Conservation (phyloP, 2,329 filamentous ascomycete genomes). For the Phialophora tarda region DNA sequence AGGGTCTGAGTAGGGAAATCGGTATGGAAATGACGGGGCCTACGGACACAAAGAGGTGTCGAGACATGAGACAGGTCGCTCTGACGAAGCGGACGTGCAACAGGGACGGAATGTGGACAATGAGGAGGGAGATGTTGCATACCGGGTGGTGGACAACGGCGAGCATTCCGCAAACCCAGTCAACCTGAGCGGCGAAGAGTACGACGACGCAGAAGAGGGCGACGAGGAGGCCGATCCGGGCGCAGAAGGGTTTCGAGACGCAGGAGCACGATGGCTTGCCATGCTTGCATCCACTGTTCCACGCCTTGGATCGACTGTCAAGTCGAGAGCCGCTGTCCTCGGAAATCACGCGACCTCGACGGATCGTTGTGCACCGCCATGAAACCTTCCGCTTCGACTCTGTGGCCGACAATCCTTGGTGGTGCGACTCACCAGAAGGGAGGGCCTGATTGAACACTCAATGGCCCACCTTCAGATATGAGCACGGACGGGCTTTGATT, state of each 20-base stretch:
- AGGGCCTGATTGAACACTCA: not conserved
- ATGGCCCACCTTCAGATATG: not conserved
- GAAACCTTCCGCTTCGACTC: not conserved
- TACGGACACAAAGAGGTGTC: not conserved
- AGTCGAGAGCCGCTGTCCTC: not conserved
- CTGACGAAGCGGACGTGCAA: not conserved
- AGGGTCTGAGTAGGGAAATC: not conserved
- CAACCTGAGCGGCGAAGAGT: not conserved
- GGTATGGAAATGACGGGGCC: not conserved
- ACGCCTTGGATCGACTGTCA: not conserved
- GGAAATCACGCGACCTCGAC: not conserved
- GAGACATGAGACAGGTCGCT: not conserved
- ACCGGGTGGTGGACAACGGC: not conserved
- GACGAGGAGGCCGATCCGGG: not conserved
- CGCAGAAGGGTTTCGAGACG: not conserved
- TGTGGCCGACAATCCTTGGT: constrained; percentile 1
- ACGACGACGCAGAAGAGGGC: not conserved
- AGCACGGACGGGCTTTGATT: not conserved
- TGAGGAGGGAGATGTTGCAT: not conserved
- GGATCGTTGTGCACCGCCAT: not conserved
- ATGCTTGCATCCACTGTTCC: constrained; percentile 1
- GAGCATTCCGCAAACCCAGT: not conserved
- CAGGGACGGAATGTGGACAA: not conserved
- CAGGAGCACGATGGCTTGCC: constrained; percentile 4
- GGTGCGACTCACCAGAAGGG: not conserved